These are phyloP conservation scores for Sugiyamaella neomexicana DNA, from an alignment of 1,139 yeast genomes.

Conservation along the genomic window DNA sequence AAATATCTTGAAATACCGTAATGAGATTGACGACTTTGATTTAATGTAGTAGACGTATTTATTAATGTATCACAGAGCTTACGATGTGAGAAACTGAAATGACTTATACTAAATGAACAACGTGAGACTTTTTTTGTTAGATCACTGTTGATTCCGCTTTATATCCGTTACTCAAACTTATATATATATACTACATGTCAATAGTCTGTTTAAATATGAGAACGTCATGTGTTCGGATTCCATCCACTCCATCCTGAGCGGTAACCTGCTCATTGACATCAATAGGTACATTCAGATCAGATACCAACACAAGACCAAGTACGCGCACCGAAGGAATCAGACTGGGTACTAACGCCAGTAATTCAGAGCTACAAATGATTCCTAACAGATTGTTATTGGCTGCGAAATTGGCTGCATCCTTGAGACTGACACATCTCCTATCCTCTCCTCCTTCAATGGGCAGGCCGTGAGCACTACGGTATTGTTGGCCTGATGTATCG, in stretches of 20 bases:
- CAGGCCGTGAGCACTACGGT: constrained; percentile 41
- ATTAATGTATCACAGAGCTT: too few relatives aligned
- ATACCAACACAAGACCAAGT: constrained; percentile 80
- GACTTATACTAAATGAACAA: too few relatives aligned
- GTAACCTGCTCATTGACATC: constrained; percentile 25
- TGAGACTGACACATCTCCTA: constrained; percentile 52
- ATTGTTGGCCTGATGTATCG: constrained; percentile 40
- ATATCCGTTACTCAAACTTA: too few relatives aligned
- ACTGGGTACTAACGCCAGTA: constrained; percentile 72
- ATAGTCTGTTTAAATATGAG: constrained; percentile 70
- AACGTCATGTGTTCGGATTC: constrained; percentile 64
- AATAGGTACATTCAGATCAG: constrained; percentile 42
- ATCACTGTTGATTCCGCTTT: too few relatives aligned
- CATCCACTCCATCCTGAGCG: constrained; percentile 61
- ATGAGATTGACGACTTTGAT: constrained; percentile 51
- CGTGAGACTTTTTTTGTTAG: too few relatives aligned
- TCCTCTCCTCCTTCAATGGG: constrained; percentile 40
- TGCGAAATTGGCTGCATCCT: constrained; percentile 71
- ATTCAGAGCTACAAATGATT: constrained; percentile 68
- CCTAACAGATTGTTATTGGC: constrained; percentile 82
- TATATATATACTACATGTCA: constrained; percentile 50
- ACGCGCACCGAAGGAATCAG: constrained; percentile 73
- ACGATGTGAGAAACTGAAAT: too few relatives aligned
- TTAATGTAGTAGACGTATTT: constrained; percentile 32
- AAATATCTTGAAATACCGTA: constrained; percentile 84